A percentile compares a stretch with the other conserved stretches of the same genome.
Conservation (phyloP, 148 eudicot genomes). For the Rhododendron molle region DNA sequence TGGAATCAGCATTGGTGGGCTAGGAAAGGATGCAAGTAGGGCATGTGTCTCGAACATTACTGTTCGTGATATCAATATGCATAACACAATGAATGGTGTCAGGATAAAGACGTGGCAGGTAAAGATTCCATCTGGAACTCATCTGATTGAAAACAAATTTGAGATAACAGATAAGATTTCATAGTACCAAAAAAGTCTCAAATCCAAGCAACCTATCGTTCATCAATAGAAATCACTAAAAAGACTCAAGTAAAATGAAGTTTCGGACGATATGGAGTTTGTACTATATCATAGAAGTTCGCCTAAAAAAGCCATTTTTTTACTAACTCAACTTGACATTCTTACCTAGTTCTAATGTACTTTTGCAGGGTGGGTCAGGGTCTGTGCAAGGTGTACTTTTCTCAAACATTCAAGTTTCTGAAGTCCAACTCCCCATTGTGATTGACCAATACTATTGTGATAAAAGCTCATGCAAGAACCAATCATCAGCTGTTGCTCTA, state of each 20-base stretch:
- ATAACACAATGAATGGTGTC: constrained; percentile 86
- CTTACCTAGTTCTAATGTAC: constrained; percentile 5
- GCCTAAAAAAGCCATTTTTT: neutral
- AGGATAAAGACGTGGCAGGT: constrained; percentile 99
- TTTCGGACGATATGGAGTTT: neutral
- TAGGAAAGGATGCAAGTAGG: constrained; percentile 76
- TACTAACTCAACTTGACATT: neutral
- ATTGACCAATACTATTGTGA: constrained; percentile 95
- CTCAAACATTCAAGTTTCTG: constrained; percentile 76
- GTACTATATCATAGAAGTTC: neutral
- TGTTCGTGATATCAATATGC: constrained; percentile 61
- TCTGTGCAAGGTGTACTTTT: constrained; percentile 72
- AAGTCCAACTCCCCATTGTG: constrained; percentile 80
- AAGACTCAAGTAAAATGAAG: neutral
- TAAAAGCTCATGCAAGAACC: constrained; percentile 68
- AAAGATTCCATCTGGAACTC: constrained; percentile 11
- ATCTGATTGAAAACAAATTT: neutral
- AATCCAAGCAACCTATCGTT: neutral
- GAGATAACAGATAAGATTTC: neutral
- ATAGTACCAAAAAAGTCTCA: constrained; percentile 2
- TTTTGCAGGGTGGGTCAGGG: constrained; percentile 83
- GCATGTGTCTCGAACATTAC: constrained; percentile 91
- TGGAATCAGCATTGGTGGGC: constrained; percentile 95
- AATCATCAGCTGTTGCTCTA: constrained; percentile 72
- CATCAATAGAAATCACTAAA: neutral